Evolutionary conservation across 1,284 basidiomycete species (phyloP).

Genomic region (Phlebopus sp.): DNA sequence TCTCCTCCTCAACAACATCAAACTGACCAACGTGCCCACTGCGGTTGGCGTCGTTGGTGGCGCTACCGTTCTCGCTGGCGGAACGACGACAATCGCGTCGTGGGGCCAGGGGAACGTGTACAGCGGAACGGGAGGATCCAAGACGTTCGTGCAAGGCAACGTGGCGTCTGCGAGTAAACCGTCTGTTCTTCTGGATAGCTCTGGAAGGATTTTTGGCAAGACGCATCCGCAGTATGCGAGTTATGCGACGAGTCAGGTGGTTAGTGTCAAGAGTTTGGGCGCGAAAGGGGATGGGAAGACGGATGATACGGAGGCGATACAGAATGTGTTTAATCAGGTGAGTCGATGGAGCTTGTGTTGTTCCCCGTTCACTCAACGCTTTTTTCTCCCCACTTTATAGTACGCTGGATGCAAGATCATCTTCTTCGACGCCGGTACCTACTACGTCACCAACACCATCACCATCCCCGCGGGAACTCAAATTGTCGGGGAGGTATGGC

Average conservation of each 20-base stretch:
- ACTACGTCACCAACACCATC: conserved; percentile 52
- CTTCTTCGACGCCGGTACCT: conserved; percentile 51
- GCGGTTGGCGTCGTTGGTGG: conserved; percentile 46
- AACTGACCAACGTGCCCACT: conserved; percentile 38
- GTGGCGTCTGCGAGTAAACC: conserved; percentile 38
- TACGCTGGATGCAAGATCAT: conserved; percentile 55
- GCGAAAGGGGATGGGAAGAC: conserved; percentile 53
- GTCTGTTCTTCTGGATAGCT: conserved; percentile 37
- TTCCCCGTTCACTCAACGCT: background rate
- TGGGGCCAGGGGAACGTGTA: conserved; percentile 53
- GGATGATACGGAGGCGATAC: conserved; percentile 52
- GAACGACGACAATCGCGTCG: conserved; percentile 41
- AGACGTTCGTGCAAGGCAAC: conserved; percentile 26
- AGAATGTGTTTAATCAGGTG: conserved; percentile 40
- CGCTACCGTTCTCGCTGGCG: conserved; percentile 28
- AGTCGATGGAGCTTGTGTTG: background rate
- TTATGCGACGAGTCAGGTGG: conserved; percentile 42
- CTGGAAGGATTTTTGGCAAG: conserved; percentile 45
- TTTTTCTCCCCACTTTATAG: conserved; percentile 25
- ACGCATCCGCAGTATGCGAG: conserved; percentile 47
- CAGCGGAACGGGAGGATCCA: conserved; percentile 35
- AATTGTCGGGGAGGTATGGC: conserved; percentile 57
- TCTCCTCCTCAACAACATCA: conserved; percentile 43
- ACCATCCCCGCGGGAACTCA: conserved; percentile 51
- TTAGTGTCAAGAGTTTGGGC: conserved; percentile 48